phyloP scores from a whole-genome alignment of 2,329 filamentous ascomycete species.

The Daldinia sp. region DNA sequence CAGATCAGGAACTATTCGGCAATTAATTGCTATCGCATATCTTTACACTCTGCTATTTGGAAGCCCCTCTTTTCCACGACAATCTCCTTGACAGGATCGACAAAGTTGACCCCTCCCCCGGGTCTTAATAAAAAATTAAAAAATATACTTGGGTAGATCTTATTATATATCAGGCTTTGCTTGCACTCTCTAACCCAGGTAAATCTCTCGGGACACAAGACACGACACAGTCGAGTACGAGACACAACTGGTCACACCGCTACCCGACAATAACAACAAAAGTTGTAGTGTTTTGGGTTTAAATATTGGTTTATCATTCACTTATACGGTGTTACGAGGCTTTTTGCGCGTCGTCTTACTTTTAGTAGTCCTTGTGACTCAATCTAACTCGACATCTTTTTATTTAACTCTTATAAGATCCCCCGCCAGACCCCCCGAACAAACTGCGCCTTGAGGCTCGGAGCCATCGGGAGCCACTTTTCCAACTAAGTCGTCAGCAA shows the following conservation, averaged over 20 bases:
- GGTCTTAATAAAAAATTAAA: slow-evolving; percentile 35
- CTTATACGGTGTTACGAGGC: slow-evolving; percentile 42
- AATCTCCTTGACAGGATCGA: slow-evolving; percentile 45
- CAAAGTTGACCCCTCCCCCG: slow-evolving; percentile 33
- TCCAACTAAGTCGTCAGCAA: slow-evolving; percentile 36
- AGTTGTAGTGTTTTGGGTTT: slow-evolving; percentile 42
- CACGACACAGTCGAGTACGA: slow-evolving; percentile 35
- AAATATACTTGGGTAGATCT: slow-evolving; percentile 36
- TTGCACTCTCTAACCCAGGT: slow-evolving; percentile 25
- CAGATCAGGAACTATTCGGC: slow-evolving; percentile 40
- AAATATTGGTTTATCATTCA: slow-evolving; percentile 27
- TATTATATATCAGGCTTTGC: slow-evolving; percentile 42
- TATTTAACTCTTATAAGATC: slow-evolving; percentile 27
- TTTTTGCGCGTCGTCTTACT: slow-evolving; percentile 42
- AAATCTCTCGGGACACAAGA: slow-evolving; percentile 34
- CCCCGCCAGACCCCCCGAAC: slow-evolving; percentile 24
- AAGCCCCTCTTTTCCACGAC: slow-evolving; percentile 42
- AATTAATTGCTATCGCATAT: slow-evolving; percentile 48
- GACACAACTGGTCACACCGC: slow-evolving; percentile 44
- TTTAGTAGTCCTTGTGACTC: slow-evolving; percentile 40
- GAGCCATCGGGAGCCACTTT: slow-evolving; percentile 41
- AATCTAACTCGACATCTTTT: slow-evolving; percentile 13
- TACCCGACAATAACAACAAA: slow-evolving; percentile 32
- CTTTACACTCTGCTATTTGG: slow-evolving; percentile 34
- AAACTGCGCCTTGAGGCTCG: slow-evolving; percentile 43